Conservation (phyloP, 1,284 basidiomycete species). For the Amylostereum areolatum region DNA sequence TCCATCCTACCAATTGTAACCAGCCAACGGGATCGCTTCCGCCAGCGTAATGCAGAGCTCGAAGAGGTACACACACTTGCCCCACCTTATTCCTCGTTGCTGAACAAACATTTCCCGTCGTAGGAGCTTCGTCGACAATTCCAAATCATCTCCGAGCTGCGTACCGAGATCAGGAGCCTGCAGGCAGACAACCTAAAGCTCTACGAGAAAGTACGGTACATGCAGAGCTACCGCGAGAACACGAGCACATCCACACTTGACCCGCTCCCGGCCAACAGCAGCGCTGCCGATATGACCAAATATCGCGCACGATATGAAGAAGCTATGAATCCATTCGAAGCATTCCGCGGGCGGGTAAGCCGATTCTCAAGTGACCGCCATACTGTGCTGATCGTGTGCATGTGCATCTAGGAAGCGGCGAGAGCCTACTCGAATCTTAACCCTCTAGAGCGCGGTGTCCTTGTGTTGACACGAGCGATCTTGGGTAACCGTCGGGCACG, state of each 20-base stretch:
- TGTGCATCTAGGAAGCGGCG: slow-evolving; percentile 72
- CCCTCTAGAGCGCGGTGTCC: slow-evolving; percentile 84
- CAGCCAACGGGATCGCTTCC: slow-evolving; percentile 91
- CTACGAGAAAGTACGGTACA: slow-evolving; percentile 95
- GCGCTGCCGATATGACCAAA: slow-evolving; percentile 74
- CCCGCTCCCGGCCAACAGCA: slow-evolving; percentile 47
- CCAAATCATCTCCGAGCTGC: slow-evolving; percentile 86
- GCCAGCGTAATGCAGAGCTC: slow-evolving; percentile 91
- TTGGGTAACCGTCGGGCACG: slow-evolving; percentile 84
- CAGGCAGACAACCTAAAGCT: slow-evolving; percentile 92
- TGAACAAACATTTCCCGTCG: background rate
- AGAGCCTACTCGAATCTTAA: slow-evolving; percentile 89
- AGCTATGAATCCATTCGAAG: slow-evolving; percentile 96
- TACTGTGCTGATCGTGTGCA: background rate
- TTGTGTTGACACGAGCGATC: slow-evolving; percentile 80
- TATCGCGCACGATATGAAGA: slow-evolving; percentile 93
- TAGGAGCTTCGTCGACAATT: slow-evolving; percentile 93
- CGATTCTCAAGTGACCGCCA: slow-evolving; percentile 5
- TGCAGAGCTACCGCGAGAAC: slow-evolving; percentile 88
- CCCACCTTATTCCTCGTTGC: slow-evolving; percentile 1
- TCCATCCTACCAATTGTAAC: slow-evolving; percentile 96
- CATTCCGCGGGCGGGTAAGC: slow-evolving; percentile 83
- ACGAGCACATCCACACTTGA: slow-evolving; percentile 56
- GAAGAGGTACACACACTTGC: slow-evolving; percentile 67
- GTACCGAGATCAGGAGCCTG: slow-evolving; percentile 81